Evolutionary conservation across 208 protist genomes (phyloP), one percentile per base, ranked within the genome.

Genomic region (Crithidia expoeki): DNA sequence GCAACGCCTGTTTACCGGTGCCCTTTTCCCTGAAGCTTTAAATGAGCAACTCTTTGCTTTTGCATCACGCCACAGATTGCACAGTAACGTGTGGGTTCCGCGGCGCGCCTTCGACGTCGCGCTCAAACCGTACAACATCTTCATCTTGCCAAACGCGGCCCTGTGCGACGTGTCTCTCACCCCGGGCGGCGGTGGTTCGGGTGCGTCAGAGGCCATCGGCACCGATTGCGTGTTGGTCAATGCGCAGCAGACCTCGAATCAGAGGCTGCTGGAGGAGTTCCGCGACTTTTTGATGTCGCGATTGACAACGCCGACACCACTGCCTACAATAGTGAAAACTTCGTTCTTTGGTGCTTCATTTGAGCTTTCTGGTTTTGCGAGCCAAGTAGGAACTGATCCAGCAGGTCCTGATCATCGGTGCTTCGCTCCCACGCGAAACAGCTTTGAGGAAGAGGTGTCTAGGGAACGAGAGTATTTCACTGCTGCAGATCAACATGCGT

Each of bases 1-100:
- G 52, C 85, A 88, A 74, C 81, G 84, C 23, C 79, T 96, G 9
- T 96, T 94, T 50, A 92, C 88, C 6, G 86, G 86, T 33, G 80
- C 84, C 1, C 51, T 93, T 25, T 96, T 94, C 44, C 75, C 86
- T 38, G 88, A 93, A 63, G 69, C 74, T 16, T 52, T 93, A 30
- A 90, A 88, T 74, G 66, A 63, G 23, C 76, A 85, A 30, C 76
- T 96, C 12, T 34, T 71, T 21, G 71, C 57, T 0, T 93, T 96
- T 64, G 78, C 91, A 5, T 7, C 28, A 21, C 85, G 82, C 4
- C 86, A 94, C 44, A 23, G 65, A 9, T 63, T 94, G 6, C 52
- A 47, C 38, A 96, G 91, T 49, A 55, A 81, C 55, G 83, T 94
- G 6, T 96, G 91, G 83, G 81, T 94, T 17, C 91, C 91, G 3